A percentile compares a stretch with the other conserved stretches of the same genome.
Evolutionary conservation across 441 rosid genomes (phyloP).

Genomic region (Cnidoscolus chayamansa): DNA sequence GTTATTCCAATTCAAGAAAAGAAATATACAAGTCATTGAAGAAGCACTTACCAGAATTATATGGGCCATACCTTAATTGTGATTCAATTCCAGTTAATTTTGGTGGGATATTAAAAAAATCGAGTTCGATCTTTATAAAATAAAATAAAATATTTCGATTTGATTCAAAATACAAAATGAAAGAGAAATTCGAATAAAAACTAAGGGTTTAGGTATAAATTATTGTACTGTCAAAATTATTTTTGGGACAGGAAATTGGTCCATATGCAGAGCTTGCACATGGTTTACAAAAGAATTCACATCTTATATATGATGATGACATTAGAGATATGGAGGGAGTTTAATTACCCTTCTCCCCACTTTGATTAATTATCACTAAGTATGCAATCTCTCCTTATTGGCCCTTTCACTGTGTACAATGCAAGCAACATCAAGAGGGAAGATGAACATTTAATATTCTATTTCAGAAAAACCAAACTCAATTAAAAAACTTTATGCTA

Average conservation of each 20-base stretch:
- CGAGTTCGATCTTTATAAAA: no score
- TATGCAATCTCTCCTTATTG: no score
- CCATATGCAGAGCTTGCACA: neutral
- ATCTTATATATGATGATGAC: neutral
- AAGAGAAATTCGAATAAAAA: neutral
- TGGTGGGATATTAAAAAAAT: constrained; percentile 27
- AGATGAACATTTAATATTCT: no score
- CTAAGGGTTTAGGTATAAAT: neutral
- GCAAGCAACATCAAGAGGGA: no score
- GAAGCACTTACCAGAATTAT: constrained; percentile 17
- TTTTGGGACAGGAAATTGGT: neutral
- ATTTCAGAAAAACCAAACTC: neutral
- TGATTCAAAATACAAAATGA: no score
- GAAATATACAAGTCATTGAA: constrained; percentile 11
- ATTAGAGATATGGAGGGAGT: neutral
- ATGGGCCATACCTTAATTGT: constrained; percentile 15
- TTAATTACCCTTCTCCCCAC: no score
- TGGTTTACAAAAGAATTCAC: neutral
- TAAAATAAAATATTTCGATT: no score
- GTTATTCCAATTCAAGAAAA: constrained; percentile 18
- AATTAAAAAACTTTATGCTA: no score
- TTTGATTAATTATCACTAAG: no score
- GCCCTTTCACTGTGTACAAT: no score
- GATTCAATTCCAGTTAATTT: constrained; percentile 30
- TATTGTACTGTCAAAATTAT: neutral